Base-by-base conservation (phyloP, 805 yeast species). In the Kregervanrija fluxuum region DNA sequence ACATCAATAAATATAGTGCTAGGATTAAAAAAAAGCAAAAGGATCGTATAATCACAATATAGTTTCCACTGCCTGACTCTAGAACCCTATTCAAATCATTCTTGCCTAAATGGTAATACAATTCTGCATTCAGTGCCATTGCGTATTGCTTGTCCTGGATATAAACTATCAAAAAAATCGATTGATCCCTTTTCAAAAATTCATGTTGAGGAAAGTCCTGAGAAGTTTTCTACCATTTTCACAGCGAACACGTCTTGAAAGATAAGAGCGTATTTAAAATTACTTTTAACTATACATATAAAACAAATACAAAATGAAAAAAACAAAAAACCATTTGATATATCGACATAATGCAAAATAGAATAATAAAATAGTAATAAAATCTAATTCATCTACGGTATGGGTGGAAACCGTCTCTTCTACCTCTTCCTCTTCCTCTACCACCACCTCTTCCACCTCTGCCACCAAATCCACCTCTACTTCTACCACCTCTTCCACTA, bases 391-490 rank as follows among this genome's bases (percentile, higher is more conserved):
- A 43, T 40, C 54, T 48, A 14, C 54, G 50, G 44, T 64, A 64
- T 12, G 68, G 68, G 52, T 64, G 68, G 49, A 47, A 64, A 8
- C 60, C 58, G 30, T 56, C 55, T 41, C 57, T 49, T 22, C 60
- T 51, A 2, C 53, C 46, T 14, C 54, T 45, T 17, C 54, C 48
- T 28, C 50, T 39, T 12, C 59, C 56, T 35, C 62, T 48, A n/a
- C 60, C 51, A 4, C 56, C 47, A 34, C 59, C 48, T 32, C 51
- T 44, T 30, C 51, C 48, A 6, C 48, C 35, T 4, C 50, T 45
- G n/a, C 51, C 41, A 4, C 50, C 48, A 8, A 44, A 38, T 15
- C 47, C 42, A 14, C 52, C 46, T 38, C 57, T 46, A 8, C 53
- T 52, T 43, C 54, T 43, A 12, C 54, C 50, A 5, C 61, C 50